Evolutionary conservation across 2,329 filamentous ascomycete species (phyloP).

Genomic region (Neofusicoccum umdonicola): DNA sequence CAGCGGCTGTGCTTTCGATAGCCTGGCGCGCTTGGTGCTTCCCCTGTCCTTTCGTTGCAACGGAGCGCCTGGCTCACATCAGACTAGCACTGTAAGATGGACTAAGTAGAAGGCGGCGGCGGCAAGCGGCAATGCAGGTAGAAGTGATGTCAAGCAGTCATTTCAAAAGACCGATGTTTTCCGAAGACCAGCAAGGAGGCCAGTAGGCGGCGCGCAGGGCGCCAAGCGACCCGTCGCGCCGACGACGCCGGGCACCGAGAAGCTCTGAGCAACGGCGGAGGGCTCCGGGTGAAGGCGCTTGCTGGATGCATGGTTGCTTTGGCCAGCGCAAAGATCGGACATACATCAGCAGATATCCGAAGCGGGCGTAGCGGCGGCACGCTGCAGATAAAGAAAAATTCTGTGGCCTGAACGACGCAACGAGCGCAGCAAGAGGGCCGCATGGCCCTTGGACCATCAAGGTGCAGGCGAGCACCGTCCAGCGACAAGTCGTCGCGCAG

Average conservation of each 20-base stretch:
- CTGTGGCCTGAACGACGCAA: neutral
- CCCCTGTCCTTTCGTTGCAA: no score
- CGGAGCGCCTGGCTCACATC: no score
- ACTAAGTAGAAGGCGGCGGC: neutral
- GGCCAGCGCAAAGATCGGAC: neutral
- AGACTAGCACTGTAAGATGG: no score
- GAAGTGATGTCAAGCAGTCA: neutral
- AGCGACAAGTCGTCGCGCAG: no score
- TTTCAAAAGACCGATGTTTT: neutral
- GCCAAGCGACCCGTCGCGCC: neutral
- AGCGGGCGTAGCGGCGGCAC: neutral
- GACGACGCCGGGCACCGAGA: neutral
- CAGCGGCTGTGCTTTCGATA: no score
- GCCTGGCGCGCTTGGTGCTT: no score
- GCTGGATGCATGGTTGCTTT: neutral
- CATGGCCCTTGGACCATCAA: neutral
- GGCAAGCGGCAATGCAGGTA: neutral
- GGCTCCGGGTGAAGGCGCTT: neutral
- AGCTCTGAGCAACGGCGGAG: neutral
- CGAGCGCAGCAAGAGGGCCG: neutral
- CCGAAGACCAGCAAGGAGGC: neutral
- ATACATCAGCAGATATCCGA: neutral
- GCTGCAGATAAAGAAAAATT: neutral
- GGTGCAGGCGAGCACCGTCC: neutral
- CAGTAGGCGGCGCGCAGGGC: neutral